Evolutionary conservation across 2,329 filamentous ascomycete species (phyloP), one percentile per base, ranked within the genome.

Genomic region (Lizonia empirigonia): DNA sequence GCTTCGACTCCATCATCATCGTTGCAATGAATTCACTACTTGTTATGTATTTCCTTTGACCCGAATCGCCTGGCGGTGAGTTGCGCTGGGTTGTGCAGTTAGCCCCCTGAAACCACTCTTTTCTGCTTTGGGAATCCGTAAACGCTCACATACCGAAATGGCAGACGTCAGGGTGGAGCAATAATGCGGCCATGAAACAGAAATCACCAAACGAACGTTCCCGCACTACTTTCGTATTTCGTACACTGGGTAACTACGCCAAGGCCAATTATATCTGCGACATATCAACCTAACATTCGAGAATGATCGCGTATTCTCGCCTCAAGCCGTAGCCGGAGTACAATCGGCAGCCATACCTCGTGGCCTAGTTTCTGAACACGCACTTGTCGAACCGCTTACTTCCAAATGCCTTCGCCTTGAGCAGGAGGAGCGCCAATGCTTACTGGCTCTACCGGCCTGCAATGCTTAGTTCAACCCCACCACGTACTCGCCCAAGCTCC

Each of bases 101-200:
- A 29, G 45, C 53, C 45, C 50, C 51, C 46, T 60, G 56, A 62
- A 60, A 60, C 56, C 33, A 40, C 39, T 29, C 46, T 45, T 44
- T 55, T 35, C 53, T 50, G 41, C 46, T 58, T 57, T 41, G 33
- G 39, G 49, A 26, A 45, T 37, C 33, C 33, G 44, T 42, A 52
- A 42, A 49, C 41, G 54, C 39, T 40, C 41, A 55, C 47, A 30
- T 56, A 50, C 53, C 34, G 55, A 57, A 60, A 39, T 57, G 48
- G 45, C 36, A 60, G 50, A 63, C 59, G 53, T 57, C 55, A 63
- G 54, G 54, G 52, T 53, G 56, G 52, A 50, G 50, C 36, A 37
- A 53, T 54, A 45, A 58, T 61, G 62, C 54, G 47, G 54, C 60
- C 51, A 48, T 62, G 63, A 65, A 67, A 68, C 64, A 56, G 44